Base-by-base conservation (phyloP, 495 filamentous ascomycete species). In the Lineolata rhizophorae region DNA sequence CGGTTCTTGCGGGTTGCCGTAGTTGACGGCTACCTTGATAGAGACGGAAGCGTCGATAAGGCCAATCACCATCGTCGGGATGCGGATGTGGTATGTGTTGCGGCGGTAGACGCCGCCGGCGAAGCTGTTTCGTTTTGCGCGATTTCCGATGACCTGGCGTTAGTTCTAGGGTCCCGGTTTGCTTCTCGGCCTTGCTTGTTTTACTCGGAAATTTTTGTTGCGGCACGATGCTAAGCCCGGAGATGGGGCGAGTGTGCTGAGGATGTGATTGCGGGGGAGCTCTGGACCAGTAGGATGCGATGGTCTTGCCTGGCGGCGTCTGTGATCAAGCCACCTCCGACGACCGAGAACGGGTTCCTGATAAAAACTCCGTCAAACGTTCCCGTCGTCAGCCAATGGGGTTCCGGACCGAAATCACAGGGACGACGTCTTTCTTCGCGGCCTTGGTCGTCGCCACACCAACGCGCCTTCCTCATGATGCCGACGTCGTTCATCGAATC, bases 11-110 rank as follows among this genome's bases (percentile, higher is more conserved):
- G n/a, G n/a, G n/a, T n/a, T n/a, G 37, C 62, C 63, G 32, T 73
- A 64, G 48, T 76, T 75, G 34, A 76, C 68, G 16, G 65, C 67
- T 10, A 70, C 63, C 38, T 70, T 72, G 47, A 73, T 72, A 22
- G 58, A 65, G 27, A 73, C 69, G 2, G 62, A 67, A 3, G 70
- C 70, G 43, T 74, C 70, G 35, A 75, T 73, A 32, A 75, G 48
- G 18, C 70, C 69, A 43, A 74, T 71, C 35, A 72, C 58, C 0
- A 70, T 74, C 3, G 70, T 73, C 4, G 70, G 70, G 20, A 74
- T 50, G 20, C 61, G 57, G 27, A 56, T 55, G 45, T 37, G 55
- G 42, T 53, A 51, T 17, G 52, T 53, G 36, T 47, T 57, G 15
- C 52, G 32, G 5, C 44, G 51, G 43, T 46, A 62, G 17, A 43